phyloP scores from a whole-genome alignment of 2,329 filamentous ascomycete species.

The Aspergillus latus region DNA sequence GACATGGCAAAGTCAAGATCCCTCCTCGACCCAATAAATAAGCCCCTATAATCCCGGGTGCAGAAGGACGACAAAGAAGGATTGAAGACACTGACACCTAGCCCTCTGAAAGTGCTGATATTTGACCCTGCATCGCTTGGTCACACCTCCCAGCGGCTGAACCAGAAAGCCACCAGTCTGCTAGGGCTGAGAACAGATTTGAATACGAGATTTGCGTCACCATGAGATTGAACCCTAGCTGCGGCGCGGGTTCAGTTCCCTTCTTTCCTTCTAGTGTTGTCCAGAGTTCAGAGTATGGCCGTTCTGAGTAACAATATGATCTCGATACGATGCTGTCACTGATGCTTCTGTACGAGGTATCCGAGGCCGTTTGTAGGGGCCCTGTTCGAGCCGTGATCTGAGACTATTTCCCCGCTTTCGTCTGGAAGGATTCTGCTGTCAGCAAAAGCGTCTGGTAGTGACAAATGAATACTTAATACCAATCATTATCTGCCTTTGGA shows the following conservation, averaged over 20 bases:
- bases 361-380: background rate
- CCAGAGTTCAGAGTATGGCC: background rate
- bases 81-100: conserved; percentile 1
- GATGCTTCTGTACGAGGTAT: background rate
- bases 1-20: background rate
- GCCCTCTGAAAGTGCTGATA: background rate
- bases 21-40: background rate
- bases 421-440: background rate
- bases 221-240: background rate
- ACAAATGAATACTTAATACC: background rate
- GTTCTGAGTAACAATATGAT: background rate
- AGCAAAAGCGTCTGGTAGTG: background rate
- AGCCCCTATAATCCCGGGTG: background rate
- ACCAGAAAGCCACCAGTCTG: conserved; percentile 1
- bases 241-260: background rate
- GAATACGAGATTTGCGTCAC: conserved; percentile 14
- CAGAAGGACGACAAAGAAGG: conserved; percentile 3
- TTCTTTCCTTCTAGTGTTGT: background rate
- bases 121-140: background rate
- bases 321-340: background rate
- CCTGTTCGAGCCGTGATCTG: background rate
- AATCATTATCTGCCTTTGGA: background rate
- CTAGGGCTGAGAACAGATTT: background rate
- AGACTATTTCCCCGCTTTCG: background rate
- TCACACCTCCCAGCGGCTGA: background rate